Conservation (phyloP, 257 asterid genomes). For the Leonotis leonurus region DNA sequence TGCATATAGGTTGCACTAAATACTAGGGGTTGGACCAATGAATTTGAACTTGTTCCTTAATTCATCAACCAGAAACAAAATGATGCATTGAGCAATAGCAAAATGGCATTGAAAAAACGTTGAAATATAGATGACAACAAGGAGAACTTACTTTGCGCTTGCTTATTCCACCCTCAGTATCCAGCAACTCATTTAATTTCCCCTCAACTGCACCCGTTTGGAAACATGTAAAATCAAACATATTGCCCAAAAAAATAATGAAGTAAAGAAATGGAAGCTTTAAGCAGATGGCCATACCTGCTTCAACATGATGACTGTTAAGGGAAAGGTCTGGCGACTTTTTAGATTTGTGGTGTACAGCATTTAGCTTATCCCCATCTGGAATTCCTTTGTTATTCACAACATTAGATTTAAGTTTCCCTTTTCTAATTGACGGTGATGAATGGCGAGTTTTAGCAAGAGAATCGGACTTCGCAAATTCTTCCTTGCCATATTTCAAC, state of each 20-base stretch:
- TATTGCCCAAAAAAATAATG: background rate
- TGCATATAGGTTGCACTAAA: no score
- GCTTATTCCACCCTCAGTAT: conserved; percentile 84
- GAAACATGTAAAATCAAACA: conserved; percentile 10
- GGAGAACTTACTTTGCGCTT: conserved; percentile 60
- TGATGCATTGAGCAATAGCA: background rate
- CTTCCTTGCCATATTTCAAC: conserved; percentile 37
- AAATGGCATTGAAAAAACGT: background rate
- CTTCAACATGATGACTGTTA: conserved; percentile 57
- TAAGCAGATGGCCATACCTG: conserved; percentile 46
- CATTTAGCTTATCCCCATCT: conserved; percentile 35
- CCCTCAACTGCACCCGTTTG: conserved; percentile 64
- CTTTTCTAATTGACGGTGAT: conserved; percentile 48
- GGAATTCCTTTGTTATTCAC: conserved; percentile 28
- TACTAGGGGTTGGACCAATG: background rate
- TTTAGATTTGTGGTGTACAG: conserved; percentile 37
- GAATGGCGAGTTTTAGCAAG: conserved; percentile 28
- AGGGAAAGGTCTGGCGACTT: conserved; percentile 33
- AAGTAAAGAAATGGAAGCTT: background rate
- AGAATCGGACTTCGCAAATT: conserved; percentile 23
- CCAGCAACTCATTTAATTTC: conserved; percentile 75
- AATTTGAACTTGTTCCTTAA: conserved; percentile 1
- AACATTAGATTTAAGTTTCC: conserved; percentile 34
- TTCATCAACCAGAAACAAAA: conserved; percentile 11
- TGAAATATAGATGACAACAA: background rate